Percentiles rank a stretch among this genome's conserved stretches.
Conservation (phyloP, 2,329 filamentous ascomycete genomes). For the Cadophora luteo-olivacea region DNA sequence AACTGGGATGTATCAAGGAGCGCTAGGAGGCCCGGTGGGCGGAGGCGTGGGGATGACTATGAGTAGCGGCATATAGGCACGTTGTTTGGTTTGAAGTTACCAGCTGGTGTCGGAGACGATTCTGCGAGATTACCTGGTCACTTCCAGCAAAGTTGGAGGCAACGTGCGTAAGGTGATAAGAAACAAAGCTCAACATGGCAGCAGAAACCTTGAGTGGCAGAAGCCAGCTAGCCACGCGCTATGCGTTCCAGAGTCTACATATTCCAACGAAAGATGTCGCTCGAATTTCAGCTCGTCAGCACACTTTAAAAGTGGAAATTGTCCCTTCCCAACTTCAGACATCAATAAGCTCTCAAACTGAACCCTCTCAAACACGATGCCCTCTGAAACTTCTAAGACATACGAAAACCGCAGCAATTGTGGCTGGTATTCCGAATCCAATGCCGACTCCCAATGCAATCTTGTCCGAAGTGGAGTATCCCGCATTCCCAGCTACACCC, state of each 20-base stretch:
- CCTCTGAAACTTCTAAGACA: not conserved
- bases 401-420: not conserved
- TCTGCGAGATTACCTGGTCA: too few relatives aligned
- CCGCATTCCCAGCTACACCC: not conserved
- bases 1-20: slow-evolving; percentile 13
- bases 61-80: not conserved
- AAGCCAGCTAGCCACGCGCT: too few relatives aligned
- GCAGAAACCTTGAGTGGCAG: too few relatives aligned
- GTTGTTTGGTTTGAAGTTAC: not conserved
- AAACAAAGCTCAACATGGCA: too few relatives aligned
- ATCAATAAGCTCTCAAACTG: too few relatives aligned
- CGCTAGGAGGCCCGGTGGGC: slow-evolving; percentile 14
- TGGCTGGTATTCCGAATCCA: not conserved
- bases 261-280: too few relatives aligned
- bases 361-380: not conserved
- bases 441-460: not conserved
- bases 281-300: too few relatives aligned
- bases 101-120: not conserved
- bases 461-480: not conserved
- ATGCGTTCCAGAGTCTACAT: too few relatives aligned
- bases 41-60: slow-evolving; percentile 17
- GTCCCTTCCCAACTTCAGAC: too few relatives aligned
- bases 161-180: too few relatives aligned
- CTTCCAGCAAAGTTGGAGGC: too few relatives aligned
- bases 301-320: too few relatives aligned